Conservation (phyloP, 2,329 filamentous ascomycete genomes). For the Neopestalotiopsis clavispora region DNA sequence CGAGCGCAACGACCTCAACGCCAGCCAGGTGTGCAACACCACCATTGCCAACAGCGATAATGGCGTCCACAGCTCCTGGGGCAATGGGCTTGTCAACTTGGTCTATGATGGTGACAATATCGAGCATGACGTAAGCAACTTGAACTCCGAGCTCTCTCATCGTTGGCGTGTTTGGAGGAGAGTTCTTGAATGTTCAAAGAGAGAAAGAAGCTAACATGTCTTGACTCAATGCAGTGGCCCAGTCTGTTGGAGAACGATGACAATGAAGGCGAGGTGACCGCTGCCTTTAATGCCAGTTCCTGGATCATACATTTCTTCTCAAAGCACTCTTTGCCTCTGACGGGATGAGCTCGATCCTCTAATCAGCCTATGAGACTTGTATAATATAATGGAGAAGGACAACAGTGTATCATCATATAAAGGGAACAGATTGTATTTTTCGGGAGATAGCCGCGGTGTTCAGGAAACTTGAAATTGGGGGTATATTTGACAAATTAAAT, state of each 20-base stretch:
- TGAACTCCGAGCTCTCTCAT: background rate
- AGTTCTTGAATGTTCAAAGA: too few species aligned
- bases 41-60: slow-evolving; percentile 10
- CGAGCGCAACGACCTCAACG: slow-evolving; percentile 27
- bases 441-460: background rate
- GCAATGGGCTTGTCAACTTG: slow-evolving; percentile 16
- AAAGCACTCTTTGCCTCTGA: slow-evolving; percentile 5
- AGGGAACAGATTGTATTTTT: background rate
- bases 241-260: slow-evolving; percentile 14
- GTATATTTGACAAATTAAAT: background rate
- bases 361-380: background rate
- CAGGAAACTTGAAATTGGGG: background rate
- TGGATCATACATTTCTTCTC: slow-evolving; percentile 18
- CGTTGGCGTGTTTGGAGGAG: background rate
- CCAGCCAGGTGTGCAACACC: background rate
- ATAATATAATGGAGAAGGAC: background rate
- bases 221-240: slow-evolving; percentile 11
- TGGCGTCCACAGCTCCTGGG: slow-evolving; percentile 13
- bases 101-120: slow-evolving; percentile 21
- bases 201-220: background rate
- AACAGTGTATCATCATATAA: background rate
- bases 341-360: background rate
- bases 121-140: slow-evolving; percentile 9
- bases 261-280: slow-evolving; percentile 11
- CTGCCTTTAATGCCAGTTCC: slow-evolving; percentile 18